Conservation (phyloP, 495 filamentous ascomycete genomes). For the Penicillium paradoxum region DNA sequence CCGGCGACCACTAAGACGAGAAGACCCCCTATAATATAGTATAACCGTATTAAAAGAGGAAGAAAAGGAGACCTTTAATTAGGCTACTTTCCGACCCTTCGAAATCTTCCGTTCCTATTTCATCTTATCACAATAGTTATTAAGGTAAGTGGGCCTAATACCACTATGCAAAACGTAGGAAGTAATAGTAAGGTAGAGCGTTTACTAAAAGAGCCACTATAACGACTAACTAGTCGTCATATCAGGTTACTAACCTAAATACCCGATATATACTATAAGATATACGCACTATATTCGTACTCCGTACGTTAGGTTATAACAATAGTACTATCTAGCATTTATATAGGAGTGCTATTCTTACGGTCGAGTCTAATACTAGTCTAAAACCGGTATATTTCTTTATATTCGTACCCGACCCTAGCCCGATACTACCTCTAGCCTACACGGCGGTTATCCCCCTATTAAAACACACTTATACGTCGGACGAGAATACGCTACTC, state of each 20-base stretch:
- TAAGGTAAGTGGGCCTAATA: too few species aligned
- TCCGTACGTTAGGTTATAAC: too few species aligned
- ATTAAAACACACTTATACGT: slow-evolving; percentile 8
- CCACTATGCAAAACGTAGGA: too few species aligned
- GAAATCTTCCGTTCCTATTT: slow-evolving; percentile 3
- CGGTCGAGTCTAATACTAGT: slow-evolving; percentile 7
- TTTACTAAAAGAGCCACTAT: too few species aligned
- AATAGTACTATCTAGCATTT: slow-evolving; percentile 5
- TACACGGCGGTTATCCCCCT: slow-evolving; percentile 1
- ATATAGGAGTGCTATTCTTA: slow-evolving; percentile 8
- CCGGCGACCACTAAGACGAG: neutral
- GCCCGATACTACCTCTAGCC: slow-evolving; percentile 3
- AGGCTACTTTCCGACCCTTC: slow-evolving; percentile 5
- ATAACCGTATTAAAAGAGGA: slow-evolving; percentile 6
- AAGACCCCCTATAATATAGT: slow-evolving; percentile 4
- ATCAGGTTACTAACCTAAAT: too few species aligned
- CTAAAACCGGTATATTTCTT: slow-evolving; percentile 13
- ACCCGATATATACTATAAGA: too few species aligned
- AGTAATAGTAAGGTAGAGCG: too few species aligned
- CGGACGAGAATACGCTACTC: slow-evolving; percentile 10
- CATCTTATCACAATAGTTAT: too few species aligned
- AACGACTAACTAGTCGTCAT: too few species aligned
- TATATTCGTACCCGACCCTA: slow-evolving; percentile 14
- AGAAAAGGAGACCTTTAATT: slow-evolving; percentile 8
- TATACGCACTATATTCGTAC: too few species aligned